A percentile compares a stretch with the other conserved stretches of the same genome.
Conservation (phyloP, 352 stramenopile genomes). For the Globisporangium middletonii region DNA sequence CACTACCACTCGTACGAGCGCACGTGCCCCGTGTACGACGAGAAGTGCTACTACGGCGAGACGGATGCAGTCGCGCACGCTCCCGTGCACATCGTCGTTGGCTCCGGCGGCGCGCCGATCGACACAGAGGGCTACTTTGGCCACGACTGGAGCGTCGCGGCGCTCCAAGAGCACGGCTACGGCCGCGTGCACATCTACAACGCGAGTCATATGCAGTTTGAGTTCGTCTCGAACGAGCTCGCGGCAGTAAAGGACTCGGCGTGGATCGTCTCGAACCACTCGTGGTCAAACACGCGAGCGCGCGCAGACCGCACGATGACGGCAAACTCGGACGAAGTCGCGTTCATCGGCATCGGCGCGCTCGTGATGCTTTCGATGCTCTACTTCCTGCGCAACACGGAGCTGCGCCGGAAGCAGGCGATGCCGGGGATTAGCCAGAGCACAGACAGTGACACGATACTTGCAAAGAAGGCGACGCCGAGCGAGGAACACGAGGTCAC, state of each 20-base stretch:
- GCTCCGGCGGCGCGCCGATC: slow-evolving; percentile 31
- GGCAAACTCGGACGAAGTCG: slow-evolving; percentile 4
- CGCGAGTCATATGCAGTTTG: slow-evolving; percentile 38
- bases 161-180: slow-evolving; percentile 24
- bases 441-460: neutral
- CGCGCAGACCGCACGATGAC: slow-evolving; percentile 15
- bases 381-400: slow-evolving; percentile 3
- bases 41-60: slow-evolving; percentile 25
- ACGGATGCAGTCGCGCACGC: slow-evolving; percentile 23
- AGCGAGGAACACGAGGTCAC: slow-evolving; percentile 3
- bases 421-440: slow-evolving; percentile 1
- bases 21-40: slow-evolving; percentile 48
- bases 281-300: slow-evolving; percentile 32
- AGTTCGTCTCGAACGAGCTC: slow-evolving; percentile 36
- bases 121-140: slow-evolving; percentile 32
- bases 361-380: slow-evolving; percentile 3
- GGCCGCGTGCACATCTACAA: slow-evolving; percentile 57
- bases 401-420: slow-evolving; percentile 1
- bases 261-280: slow-evolving; percentile 40
- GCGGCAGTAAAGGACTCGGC: slow-evolving; percentile 8
- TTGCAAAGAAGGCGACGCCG: neutral
- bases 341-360: neutral
- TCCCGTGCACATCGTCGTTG: slow-evolving; percentile 50
- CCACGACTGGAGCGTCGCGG: slow-evolving; percentile 7
- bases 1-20: slow-evolving; percentile 65